Conservation (phyloP, 306 rosid species). For the Corylus americana region DNA sequence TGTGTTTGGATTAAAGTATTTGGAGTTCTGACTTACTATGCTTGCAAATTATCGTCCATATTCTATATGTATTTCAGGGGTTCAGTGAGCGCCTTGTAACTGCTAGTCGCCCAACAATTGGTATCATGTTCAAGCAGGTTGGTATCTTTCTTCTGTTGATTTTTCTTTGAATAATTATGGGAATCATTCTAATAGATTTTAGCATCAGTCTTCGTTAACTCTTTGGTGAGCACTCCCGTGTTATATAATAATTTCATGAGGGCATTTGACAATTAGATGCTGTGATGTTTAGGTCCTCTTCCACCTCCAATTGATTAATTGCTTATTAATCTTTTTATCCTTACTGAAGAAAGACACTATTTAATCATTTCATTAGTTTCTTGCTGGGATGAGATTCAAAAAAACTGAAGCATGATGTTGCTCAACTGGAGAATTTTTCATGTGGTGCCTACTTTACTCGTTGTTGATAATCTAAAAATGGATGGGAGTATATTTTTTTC, state of each 20-base stretch:
- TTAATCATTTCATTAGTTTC: neutral
- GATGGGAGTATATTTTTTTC: neutral
- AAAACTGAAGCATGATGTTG: neutral
- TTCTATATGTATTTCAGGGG: conserved; percentile 58
- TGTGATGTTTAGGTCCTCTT: neutral
- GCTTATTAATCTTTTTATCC: too few relatives aligned
- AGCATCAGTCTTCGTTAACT: neutral
- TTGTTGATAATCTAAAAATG: neutral
- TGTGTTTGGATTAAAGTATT: neutral
- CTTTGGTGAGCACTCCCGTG: neutral
- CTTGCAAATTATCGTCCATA: neutral
- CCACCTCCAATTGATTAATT: neutral
- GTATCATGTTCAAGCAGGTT: conserved; percentile 97
- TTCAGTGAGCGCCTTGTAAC: conserved; percentile 97
- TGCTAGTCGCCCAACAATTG: conserved; percentile 91
- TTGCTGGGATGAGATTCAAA: neutral
- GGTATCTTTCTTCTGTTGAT: conserved; percentile 14
- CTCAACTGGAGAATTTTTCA: neutral
- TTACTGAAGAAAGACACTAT: neutral
- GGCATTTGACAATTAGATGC: neutral
- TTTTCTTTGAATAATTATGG: neutral
- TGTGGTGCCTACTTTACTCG: neutral
- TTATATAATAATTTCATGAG: neutral
- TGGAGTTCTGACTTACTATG: neutral
- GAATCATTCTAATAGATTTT: neutral